Base-by-base conservation (phyloP, 192 early-diverging fungal genomes). In the Coemansia sp. region DNA sequence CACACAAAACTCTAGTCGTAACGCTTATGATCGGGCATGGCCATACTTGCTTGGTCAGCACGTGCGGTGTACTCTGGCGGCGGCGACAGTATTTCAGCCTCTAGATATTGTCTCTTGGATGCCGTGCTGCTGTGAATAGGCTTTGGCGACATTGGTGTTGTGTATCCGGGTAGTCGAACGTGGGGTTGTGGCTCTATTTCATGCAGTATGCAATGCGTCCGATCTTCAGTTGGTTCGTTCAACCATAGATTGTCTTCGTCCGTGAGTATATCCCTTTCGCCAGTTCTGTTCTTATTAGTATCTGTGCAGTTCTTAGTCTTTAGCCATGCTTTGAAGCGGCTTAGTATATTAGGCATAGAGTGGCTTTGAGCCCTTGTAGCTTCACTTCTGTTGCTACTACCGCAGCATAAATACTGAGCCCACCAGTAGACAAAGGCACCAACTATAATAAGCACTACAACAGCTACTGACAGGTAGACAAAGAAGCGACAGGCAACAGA, bases 401-500 rank as follows among this genome's bases (percentile, higher is more conserved):
- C 36, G 5, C 54, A 36, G 54, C 54, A 31, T 19, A 36, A 36
- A 5, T 36, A 7, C 11, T 34, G 21, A 36, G 15, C 12, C 28
- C 26, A 31, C 8, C 21, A 21, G 15, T 56, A 56, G 6, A 14
- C 19, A 31, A 56, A 20, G n/a, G 54, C n/a, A n/a, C 4, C 26
- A 20, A 19, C n/a, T 21, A 36, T 14, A 19, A 56, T 15, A 28
- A 56, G 34, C 10, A 31, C 54, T n/a, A 56, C 26, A 19, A 34
- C n/a, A 20, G 28, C 6, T 14, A 36, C 54, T 2, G 19, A 21
- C 10, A 56, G 26, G 25, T 56, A 56, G 8, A 56, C 54, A 37
- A 56, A 56, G 9, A 56, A 36, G 5, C 31, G 54, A 36, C 54
- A 56, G 17, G 14, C 54, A 56, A 36, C 28, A 15, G 54, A 56